Evolutionary conservation across 371 early-diverging fungal genomes (phyloP).

Genomic region (Syncephalastrum contaminatum): DNA sequence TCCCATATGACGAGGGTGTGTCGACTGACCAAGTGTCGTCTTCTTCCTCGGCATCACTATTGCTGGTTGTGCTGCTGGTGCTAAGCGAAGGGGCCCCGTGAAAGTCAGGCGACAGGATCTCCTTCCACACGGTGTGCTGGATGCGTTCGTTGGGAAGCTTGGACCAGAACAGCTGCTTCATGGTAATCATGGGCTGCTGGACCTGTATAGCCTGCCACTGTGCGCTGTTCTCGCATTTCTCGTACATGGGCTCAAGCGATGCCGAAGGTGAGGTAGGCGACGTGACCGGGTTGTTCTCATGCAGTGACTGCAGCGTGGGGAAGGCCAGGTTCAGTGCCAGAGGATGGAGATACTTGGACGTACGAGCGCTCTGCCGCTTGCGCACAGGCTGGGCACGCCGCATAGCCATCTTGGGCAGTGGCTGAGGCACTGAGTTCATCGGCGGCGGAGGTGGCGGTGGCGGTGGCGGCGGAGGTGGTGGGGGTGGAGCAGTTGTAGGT

Average conservation of each 20-base stretch:
- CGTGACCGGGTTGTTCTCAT: slow-evolving; percentile 25
- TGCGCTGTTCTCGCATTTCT: not conserved
- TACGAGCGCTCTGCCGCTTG: slow-evolving; percentile 19
- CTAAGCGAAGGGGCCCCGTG: slow-evolving; percentile 17
- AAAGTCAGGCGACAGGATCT: slow-evolving; percentile 36
- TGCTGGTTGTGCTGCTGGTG: slow-evolving; percentile 8
- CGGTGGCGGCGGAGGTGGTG: slow-evolving; percentile 34
- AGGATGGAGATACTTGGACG: slow-evolving; percentile 43
- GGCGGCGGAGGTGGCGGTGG: slow-evolving; percentile 27
- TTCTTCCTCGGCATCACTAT: slow-evolving; percentile 24
- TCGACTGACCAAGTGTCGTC: slow-evolving; percentile 11
- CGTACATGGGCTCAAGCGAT: slow-evolving; percentile 2
- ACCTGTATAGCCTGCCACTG: not conserved
- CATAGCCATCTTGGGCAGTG: slow-evolving; percentile 4
- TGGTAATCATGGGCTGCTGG: slow-evolving; percentile 19
- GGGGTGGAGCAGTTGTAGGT: slow-evolving; percentile 25
- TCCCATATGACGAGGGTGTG: not conserved
- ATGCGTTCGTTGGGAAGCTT: slow-evolving; percentile 55
- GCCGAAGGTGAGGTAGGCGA: slow-evolving; percentile 17
- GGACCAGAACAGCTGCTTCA: slow-evolving; percentile 64
- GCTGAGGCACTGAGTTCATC: slow-evolving; percentile 3
- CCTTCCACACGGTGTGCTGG: slow-evolving; percentile 57
- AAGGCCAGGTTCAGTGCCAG: slow-evolving; percentile 44
- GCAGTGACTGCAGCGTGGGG: slow-evolving; percentile 37
- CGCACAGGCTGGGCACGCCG: slow-evolving; percentile 12